Conservation (phyloP, 2,329 filamentous ascomycete species). For the Pyricularia sp. region DNA sequence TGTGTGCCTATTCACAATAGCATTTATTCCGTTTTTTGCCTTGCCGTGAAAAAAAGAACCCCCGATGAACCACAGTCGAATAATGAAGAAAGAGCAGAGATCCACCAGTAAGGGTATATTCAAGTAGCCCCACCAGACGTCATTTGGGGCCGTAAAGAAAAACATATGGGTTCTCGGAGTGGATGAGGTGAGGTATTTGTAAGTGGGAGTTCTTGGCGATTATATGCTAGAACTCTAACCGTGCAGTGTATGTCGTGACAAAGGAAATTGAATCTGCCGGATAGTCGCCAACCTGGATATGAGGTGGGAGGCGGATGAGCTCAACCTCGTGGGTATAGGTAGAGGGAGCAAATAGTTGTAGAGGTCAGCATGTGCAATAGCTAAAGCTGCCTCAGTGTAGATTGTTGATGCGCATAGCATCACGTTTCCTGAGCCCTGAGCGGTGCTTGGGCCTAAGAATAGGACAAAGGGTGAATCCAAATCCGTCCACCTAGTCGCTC, state of each 20-base stretch:
- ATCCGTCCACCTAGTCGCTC: constrained; percentile 55
- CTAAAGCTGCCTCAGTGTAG: background rate
- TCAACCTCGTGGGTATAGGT: background rate
- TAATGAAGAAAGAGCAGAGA: background rate
- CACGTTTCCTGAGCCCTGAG: background rate
- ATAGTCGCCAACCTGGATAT: background rate
- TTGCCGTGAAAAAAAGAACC: background rate
- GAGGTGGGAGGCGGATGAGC: background rate
- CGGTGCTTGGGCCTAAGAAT: background rate
- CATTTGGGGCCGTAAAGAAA: background rate
- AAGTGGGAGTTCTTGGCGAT: background rate
- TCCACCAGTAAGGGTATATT: background rate
- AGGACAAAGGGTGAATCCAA: background rate
- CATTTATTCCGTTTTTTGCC: background rate
- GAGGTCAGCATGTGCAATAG: background rate
- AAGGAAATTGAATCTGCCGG: background rate
- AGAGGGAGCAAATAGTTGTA: background rate
- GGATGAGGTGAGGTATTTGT: background rate
- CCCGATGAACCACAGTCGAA: background rate
- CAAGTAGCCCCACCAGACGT: background rate
- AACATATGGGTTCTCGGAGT: background rate
- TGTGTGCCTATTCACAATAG: background rate
- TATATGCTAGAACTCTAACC: background rate
- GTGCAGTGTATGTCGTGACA: background rate
- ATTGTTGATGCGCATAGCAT: background rate